phyloP scores from a whole-genome alignment of 2,329 filamentous ascomycete species.

The Alternaria postmessia region DNA sequence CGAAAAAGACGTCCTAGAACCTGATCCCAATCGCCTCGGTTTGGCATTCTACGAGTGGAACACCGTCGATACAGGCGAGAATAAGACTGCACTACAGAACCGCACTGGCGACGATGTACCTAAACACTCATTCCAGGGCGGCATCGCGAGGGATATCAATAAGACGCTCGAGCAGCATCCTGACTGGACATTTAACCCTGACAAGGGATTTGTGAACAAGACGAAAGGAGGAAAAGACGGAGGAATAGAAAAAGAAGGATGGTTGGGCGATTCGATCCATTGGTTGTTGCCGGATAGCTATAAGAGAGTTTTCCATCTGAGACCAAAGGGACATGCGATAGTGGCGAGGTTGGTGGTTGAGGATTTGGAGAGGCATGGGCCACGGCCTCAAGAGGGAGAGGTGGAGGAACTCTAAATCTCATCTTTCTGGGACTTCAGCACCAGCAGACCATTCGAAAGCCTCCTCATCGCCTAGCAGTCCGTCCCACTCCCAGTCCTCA shows the following conservation, averaged over 20 bases:
- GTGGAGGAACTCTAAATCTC: neutral
- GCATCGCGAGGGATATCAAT: slow-evolving; percentile 33
- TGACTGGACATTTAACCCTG: slow-evolving; percentile 36
- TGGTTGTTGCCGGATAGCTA: slow-evolving; percentile 44
- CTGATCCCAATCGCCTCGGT: slow-evolving; percentile 30
- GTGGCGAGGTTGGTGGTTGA: slow-evolving; percentile 20
- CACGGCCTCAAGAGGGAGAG: neutral
- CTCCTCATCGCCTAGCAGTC: neutral
- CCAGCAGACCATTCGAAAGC: neutral
- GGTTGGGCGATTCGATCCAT: slow-evolving; percentile 27
- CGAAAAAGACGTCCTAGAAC: neutral
- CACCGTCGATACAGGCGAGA: slow-evolving; percentile 38
- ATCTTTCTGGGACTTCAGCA: neutral
- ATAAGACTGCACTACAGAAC: slow-evolving; percentile 26
- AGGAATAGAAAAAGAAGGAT: neutral
- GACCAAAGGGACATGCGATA: slow-evolving; percentile 34
- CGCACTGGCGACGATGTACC: slow-evolving; percentile 7
- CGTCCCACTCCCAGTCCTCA: neutral
- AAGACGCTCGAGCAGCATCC: slow-evolving; percentile 38
- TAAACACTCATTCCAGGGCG: slow-evolving; percentile 37
- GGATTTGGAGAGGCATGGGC: neutral
- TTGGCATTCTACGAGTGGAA: slow-evolving; percentile 45
- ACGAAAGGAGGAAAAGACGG: slow-evolving; percentile 3
- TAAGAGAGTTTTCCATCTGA: slow-evolving; percentile 41
- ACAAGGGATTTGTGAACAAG: slow-evolving; percentile 36